Conservation (phyloP, 345 rosid genomes). For the Hibiscus tridactylites region DNA sequence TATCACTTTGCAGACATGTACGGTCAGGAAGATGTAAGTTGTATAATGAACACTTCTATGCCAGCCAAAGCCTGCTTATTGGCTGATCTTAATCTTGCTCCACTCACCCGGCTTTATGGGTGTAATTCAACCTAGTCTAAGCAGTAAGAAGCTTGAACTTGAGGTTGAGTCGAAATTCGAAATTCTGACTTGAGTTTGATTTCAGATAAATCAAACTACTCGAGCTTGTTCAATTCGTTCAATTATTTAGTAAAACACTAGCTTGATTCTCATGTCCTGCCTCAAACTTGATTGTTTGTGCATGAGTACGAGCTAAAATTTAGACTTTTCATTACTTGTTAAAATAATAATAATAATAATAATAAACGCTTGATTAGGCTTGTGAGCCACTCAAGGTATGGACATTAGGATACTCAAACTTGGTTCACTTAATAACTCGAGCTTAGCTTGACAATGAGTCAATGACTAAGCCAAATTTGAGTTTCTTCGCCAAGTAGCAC, state of each 20-base stretch:
- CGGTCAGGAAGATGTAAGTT: conserved; percentile 76
- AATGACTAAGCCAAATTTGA: not conserved
- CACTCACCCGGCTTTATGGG: not conserved
- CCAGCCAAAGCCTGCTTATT: not conserved
- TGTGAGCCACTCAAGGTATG: not conserved
- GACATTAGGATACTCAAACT: not conserved
- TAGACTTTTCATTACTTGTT: not conserved
- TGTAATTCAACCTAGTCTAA: not conserved
- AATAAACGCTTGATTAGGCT: not conserved
- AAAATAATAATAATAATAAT: not conserved
- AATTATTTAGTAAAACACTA: not conserved
- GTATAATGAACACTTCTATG: not conserved
- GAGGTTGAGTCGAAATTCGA: not conserved
- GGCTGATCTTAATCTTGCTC: not conserved
- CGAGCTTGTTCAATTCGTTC: not conserved
- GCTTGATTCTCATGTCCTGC: not conserved
- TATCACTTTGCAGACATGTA: conserved; percentile 90
- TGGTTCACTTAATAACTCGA: not conserved
- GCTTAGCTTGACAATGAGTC: not conserved
- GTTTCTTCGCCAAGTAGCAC: not conserved
- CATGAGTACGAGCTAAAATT: not conserved
- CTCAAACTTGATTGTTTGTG: not conserved
- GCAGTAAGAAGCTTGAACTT: not conserved
- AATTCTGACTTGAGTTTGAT: not conserved
- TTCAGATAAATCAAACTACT: not conserved